phyloP scores from a whole-genome alignment of 1,284 basidiomycete species.

The Ceratobasidium theobromae region DNA sequence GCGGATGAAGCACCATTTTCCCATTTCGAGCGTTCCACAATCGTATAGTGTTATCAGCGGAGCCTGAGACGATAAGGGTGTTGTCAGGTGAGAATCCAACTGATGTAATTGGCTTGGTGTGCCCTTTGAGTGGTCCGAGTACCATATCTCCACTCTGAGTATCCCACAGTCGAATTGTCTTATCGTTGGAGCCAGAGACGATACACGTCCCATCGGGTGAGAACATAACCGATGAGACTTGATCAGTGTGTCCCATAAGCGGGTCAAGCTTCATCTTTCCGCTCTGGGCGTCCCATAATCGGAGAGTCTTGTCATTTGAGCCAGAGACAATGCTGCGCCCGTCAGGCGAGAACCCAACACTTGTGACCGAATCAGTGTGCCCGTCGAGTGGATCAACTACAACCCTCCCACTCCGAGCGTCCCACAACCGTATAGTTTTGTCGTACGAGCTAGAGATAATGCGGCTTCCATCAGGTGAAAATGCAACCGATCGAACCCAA shows the following conservation, averaged over 20 bases:
- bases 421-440: background rate
- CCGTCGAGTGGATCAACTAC: constrained; percentile 1
- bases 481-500: background rate
- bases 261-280: background rate
- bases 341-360: constrained; percentile 29
- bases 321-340: constrained; percentile 27
- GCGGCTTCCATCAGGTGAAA: constrained; percentile 11
- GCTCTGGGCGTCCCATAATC: constrained; percentile 29
- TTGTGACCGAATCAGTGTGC: constrained; percentile 37
- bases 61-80: constrained; percentile 16
- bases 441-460: constrained; percentile 2
- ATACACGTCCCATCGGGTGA: constrained; percentile 6
- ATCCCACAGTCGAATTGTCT: background rate
- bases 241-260: background rate
- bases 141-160: background rate
- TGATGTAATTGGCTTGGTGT: background rate
- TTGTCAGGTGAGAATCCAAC: constrained; percentile 29
- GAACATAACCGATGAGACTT: constrained; percentile 2
- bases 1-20: background rate
- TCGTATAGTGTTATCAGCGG: constrained; percentile 27
- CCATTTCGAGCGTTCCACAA: constrained; percentile 22
- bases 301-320: constrained; percentile 30
- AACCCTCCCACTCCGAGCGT: background rate
- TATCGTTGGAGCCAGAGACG: constrained; percentile 4
- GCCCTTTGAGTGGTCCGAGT: background rate